These are phyloP conservation scores for Talaromyces sp. DNA, from an alignment of 2,329 filamentous ascomycete species.

Conservation along the genomic window DNA sequence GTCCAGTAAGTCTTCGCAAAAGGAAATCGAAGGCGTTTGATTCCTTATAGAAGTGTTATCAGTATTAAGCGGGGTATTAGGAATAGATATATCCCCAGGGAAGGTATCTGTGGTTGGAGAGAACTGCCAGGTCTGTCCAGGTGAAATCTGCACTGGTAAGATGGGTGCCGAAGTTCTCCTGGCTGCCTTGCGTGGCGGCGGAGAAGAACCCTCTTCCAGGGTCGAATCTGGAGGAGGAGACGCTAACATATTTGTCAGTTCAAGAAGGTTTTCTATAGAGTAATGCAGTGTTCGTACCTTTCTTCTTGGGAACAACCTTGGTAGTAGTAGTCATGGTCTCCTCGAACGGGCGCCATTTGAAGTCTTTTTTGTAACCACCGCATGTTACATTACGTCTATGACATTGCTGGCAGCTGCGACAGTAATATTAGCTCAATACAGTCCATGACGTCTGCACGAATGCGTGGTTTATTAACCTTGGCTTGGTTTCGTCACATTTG, in stretches of 20 bases:
- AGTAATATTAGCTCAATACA: neutral
- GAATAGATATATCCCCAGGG: slow-evolving; percentile 4
- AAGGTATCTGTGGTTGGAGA: slow-evolving; percentile 4
- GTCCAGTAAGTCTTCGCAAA: slow-evolving; percentile 3
- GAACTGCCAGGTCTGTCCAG: neutral
- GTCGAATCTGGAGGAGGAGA: slow-evolving; percentile 5
- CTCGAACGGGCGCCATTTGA: slow-evolving; percentile 68
- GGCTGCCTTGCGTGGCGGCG: slow-evolving; percentile 8
- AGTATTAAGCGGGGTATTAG: neutral
- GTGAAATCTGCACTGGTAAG: neutral
- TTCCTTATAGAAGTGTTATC: neutral
- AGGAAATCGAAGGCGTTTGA: neutral
- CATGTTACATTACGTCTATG: slow-evolving; percentile 59
- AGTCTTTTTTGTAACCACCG: slow-evolving; percentile 68
- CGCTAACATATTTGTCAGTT: neutral
- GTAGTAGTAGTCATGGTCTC: slow-evolving; percentile 50
- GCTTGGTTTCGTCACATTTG: slow-evolving; percentile 69
- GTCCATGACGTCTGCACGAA: neutral
- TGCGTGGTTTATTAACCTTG: slow-evolving; percentile 21
- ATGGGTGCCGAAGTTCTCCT: slow-evolving; percentile 4
- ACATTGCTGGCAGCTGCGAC: slow-evolving; percentile 56
- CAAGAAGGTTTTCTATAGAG: neutral
- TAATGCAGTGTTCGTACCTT: slow-evolving; percentile 37
- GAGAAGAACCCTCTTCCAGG: neutral
- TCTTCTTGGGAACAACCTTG: slow-evolving; percentile 35